These are phyloP conservation scores for Dryas octopetala DNA, from an alignment of 306 rosid species.

Conservation along the genomic window DNA sequence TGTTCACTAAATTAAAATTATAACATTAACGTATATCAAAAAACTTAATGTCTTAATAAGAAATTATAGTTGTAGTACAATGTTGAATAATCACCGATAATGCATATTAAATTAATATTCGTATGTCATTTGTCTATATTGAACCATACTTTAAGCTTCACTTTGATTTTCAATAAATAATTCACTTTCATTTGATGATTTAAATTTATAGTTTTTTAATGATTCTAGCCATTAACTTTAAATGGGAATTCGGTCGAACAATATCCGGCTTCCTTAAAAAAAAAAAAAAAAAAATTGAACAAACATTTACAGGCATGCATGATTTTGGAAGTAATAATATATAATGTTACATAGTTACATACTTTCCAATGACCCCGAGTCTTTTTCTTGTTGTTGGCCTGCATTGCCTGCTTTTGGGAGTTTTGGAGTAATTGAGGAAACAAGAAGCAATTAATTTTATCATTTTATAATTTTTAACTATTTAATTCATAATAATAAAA, in stretches of 20 bases:
- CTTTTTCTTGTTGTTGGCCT: constrained; percentile 10
- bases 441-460: neutral
- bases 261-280: neutral
- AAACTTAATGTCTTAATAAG: too few relatives aligned
- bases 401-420: neutral
- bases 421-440: constrained; percentile 5
- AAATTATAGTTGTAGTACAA: too few relatives aligned
- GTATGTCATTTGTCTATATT: too few relatives aligned
- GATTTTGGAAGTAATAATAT: neutral
- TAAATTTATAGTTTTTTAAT: too few relatives aligned
- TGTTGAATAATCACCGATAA: too few relatives aligned
- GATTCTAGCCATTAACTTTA: too few relatives aligned
- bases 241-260: neutral
- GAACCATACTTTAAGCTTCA: too few relatives aligned
- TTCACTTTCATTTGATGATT: too few relatives aligned
- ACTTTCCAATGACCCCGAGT: neutral
- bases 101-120: too few relatives aligned
- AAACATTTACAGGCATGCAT: neutral
- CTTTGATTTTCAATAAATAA: too few relatives aligned
- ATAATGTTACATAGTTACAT: neutral
- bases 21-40: too few relatives aligned
- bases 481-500: neutral
- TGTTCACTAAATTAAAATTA: too few relatives aligned
- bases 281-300: neutral
- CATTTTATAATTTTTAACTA: neutral